Percentiles rank a stretch among this genome's conserved stretches.
Conservation (phyloP, 2,329 filamentous ascomycete species). For the Neopestalotiopsis clavispora region DNA sequence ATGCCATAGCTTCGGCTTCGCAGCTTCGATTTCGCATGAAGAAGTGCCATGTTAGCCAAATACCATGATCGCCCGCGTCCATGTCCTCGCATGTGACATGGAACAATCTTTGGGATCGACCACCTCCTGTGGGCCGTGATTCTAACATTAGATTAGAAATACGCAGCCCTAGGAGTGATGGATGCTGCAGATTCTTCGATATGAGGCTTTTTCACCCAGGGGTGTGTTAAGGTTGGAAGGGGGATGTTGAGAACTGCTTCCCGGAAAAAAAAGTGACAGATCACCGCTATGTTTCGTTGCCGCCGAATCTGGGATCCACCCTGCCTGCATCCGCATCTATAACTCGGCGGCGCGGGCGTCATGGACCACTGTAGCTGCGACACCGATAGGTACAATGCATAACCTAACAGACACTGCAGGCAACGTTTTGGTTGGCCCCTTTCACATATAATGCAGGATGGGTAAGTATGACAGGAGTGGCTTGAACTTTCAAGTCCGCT, state of each 20-base stretch:
- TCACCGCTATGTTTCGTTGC: neutral
- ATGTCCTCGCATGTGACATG: neutral
- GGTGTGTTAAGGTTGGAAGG: neutral
- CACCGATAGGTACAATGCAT: conserved; percentile 2
- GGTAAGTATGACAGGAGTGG: conserved; percentile 1
- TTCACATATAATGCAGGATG: neutral
- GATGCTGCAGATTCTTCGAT: neutral
- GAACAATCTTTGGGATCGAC: neutral
- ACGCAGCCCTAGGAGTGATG: neutral
- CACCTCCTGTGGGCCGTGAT: neutral
- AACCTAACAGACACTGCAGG: neutral
- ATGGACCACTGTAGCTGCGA: neutral
- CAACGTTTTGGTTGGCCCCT: neutral
- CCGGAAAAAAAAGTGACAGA: neutral
- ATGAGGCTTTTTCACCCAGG: neutral
- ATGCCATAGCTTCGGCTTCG: neutral
- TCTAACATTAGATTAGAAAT: neutral
- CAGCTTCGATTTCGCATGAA: neutral
- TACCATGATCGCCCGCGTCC: neutral
- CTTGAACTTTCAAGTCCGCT: conserved; percentile 3
- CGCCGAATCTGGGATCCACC: conserved; percentile 1
- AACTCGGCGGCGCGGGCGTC: neutral
- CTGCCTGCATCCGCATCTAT: conserved; percentile 1
- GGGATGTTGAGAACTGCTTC: neutral
- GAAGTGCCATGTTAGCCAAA: neutral